Conservation (phyloP, 106 monocot species). For the Dendrobium catenatum region DNA sequence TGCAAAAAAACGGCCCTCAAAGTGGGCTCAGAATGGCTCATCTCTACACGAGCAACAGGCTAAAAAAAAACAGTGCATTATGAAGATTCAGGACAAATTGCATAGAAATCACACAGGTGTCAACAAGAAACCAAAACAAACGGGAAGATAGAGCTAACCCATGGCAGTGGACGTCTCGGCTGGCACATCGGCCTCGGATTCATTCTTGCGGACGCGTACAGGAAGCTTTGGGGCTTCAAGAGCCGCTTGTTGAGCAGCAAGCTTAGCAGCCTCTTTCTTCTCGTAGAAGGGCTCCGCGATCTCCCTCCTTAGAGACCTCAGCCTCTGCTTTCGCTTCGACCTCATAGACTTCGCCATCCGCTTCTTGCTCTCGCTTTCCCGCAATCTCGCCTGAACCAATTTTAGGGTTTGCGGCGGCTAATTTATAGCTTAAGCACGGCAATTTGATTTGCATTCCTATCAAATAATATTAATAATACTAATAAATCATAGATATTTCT, state of each 20-base stretch:
- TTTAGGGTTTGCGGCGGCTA: background rate
- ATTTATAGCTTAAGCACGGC: background rate
- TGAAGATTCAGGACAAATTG: too few relatives aligned
- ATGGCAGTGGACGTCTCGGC: constrained; percentile 10
- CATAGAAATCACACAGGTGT: too few relatives aligned
- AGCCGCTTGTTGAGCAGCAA: constrained; percentile 55
- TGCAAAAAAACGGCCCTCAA: too few relatives aligned
- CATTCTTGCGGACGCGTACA: constrained; percentile 15
- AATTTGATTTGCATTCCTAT: too few relatives aligned
- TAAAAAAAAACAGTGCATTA: too few relatives aligned
- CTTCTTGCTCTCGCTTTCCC: background rate
- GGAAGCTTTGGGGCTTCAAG: constrained; percentile 62
- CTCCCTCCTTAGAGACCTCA: constrained; percentile 48
- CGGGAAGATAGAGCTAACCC: constrained; percentile 6
- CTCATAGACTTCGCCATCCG: constrained; percentile 51
- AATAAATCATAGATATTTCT: too few relatives aligned
- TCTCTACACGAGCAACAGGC: too few relatives aligned
- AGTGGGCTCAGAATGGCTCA: too few relatives aligned
- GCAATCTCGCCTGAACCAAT: too few relatives aligned
- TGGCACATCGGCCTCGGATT: background rate
- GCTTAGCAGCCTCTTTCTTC: constrained; percentile 66
- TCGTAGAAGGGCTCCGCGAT: constrained; percentile 61
- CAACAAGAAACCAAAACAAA: background rate
- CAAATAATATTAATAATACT: too few relatives aligned
- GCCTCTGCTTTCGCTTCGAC: constrained; percentile 68